Base-by-base conservation (phyloP, 805 yeast genomes). In the Suhomyces kilbournensis region DNA sequence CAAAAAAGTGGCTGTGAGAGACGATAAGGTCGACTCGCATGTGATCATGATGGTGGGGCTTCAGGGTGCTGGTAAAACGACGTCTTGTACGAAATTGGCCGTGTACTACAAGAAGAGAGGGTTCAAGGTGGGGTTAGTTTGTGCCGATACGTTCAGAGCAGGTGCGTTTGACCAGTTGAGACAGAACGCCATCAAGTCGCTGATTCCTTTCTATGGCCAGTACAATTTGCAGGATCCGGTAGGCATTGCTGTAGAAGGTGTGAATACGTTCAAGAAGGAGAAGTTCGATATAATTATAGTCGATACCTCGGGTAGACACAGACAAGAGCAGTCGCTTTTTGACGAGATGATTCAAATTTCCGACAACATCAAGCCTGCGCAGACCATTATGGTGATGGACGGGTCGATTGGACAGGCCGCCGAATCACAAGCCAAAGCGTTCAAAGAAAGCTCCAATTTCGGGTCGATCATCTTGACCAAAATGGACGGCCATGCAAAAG, bases 341-440 rank as follows among this genome's bases (percentile, higher is more conserved):
- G 86, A 86, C 56, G 99, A 93, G 74, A 93, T 93, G 99, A 78
- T 91, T 28, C 96, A 94, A 71, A 93, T 93, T 53, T 85, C 93
- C 44, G 85, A 84, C 53, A 90, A 91, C 9, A 91, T 94, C 44
- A 77, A 81, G 49, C 99, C 99, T n/a, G 83, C 90, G 56, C 97
- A 94, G 69, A 94, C 99, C 1, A 89, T 93, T 53, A 90, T 93
- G 98, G 98, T 93, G 38, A 79, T 93, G 68, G 99, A 93, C 69
- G 98, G 97, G 0, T 85, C 97, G 1, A 93, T 93, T 58, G 99
- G 99, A 66, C 99, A 93, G 73, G 97, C 98, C 10, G 99, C 99
- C 2, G 97, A 93, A 75, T 80, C 87, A 7, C 99, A 93, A 71
- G 90, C 97, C 4, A 81, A 80, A 63, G 99, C 99, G 0, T 93